Evolutionary conservation across 164 flowering plant species (phyloP), one percentile per base, ranked within the genome.

Genomic region (grape (Vitis vinifera)): DNA sequence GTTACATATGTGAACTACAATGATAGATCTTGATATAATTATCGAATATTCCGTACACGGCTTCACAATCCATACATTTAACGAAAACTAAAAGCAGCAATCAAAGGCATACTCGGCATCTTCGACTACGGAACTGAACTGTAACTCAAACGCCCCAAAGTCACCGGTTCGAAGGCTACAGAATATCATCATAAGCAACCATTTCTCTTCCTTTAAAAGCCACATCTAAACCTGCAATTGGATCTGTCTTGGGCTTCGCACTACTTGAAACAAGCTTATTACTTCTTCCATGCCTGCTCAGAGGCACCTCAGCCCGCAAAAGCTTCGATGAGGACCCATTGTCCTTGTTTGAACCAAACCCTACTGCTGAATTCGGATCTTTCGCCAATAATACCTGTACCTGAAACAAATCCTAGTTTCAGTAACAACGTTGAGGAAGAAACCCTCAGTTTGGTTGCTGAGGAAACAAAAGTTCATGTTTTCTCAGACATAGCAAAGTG

Each of bases 111-210:
- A n/a, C 60, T 37, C 27, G 50, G 55, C 7, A 37, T 37, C 4
- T 0, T 37, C 44, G 44, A 37, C 7, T 37, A 37, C 4, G 44
- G 44, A 37, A 4, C 7, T 6, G 0, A 37, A 37, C 7, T 6
- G 6, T 3, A 37, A 37, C 7, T 23, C 27, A 23, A 37, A 37
- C 44, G 44, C 44, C 44, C 44, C 7, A 3, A 37, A 15, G 30
- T 9, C 58, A 9, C 14, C 29, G 6, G 44, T 37, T 23, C 14
- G 11, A 48, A 55, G 55, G 11, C 78, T 63, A 88, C 66, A 90
- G 77, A 64, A 93, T 81, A 81, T 93, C 98, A 77, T 93, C 98
- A 73, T 93, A 93, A 13, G 93, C 94, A 70, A 93, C 67, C 13
- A 93, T 82, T 75, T 87, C 92, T 63, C 94, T 80, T 51, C 88